These are phyloP conservation scores for Hyphopichia burtonii DNA, from an alignment of 1,139 yeast species.

Conservation along the genomic window DNA sequence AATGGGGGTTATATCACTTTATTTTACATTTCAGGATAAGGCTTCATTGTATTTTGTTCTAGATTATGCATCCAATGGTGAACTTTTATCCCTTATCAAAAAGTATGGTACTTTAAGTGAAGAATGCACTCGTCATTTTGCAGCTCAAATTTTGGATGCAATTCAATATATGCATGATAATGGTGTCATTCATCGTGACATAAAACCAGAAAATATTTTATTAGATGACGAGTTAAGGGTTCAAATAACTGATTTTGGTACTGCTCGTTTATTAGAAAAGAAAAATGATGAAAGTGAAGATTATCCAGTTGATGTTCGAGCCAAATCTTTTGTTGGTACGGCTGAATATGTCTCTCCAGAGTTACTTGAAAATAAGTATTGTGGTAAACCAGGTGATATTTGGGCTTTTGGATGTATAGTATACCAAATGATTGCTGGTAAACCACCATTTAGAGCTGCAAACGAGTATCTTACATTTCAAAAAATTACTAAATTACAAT, in stretches of 20 bases:
- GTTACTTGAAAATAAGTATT: conserved; percentile 61
- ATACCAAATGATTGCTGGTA: conserved; percentile 73
- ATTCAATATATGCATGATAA: conserved; percentile 68
- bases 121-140: conserved; percentile 69
- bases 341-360: conserved; percentile 83
- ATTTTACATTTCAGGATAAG: conserved; percentile 93
- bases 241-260: conserved; percentile 80
- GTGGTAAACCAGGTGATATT: conserved; percentile 72
- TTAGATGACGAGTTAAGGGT: conserved; percentile 63
- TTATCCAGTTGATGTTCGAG: conserved; percentile 49
- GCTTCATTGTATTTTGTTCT: conserved; percentile 85
- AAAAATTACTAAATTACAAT: conserved; percentile 52
- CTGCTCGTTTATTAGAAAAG: conserved; percentile 61
- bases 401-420: conserved; percentile 85
- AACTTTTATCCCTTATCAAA: conserved; percentile 74
- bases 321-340: conserved; percentile 81
- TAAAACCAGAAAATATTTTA: conserved; percentile 75
- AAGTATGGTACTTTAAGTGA: conserved; percentile 78
- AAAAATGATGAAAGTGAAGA: conserved; percentile 39
- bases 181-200: conserved; percentile 78
- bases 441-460: conserved; percentile 77
- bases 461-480: conserved; percentile 71
- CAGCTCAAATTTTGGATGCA: conserved; percentile 63
- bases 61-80: conserved; percentile 93
- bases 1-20: conserved; percentile 76